Conservation (phyloP, 495 filamentous ascomycete genomes). For the Penicillium goetzii region DNA sequence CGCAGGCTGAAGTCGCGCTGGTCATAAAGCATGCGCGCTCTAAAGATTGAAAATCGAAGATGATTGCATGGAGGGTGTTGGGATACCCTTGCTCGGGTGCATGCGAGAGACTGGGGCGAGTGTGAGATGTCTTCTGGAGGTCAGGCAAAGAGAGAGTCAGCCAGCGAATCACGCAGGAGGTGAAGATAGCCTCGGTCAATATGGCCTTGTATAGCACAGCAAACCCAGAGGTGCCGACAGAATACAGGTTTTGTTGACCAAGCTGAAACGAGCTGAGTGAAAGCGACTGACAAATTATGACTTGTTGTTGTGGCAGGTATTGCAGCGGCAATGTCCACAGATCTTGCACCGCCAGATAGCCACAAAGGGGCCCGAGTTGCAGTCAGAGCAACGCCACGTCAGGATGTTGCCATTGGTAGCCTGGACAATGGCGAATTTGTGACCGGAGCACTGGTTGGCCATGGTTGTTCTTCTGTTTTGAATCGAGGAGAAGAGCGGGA, state of each 20-base stretch:
- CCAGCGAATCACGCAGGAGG: neutral
- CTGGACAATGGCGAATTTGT: constrained; percentile 50
- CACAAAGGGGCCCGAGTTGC: constrained; percentile 53
- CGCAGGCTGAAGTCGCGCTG: neutral
- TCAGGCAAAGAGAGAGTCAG: neutral
- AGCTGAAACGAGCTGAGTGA: neutral
- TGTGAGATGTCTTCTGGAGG: neutral
- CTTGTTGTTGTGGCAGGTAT: constrained; percentile 51
- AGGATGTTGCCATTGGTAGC: constrained; percentile 54
- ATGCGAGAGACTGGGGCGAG: constrained; percentile 11
- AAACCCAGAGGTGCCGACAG: neutral
- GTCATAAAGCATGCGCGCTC: neutral
- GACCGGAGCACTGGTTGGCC: constrained; percentile 54
- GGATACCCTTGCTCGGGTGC: constrained; percentile 17
- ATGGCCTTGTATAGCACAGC: neutral
- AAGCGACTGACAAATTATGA: constrained; percentile 23
- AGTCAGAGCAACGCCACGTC: constrained; percentile 54
- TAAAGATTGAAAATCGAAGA: neutral
- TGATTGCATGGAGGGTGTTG: neutral
- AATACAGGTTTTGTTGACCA: neutral
- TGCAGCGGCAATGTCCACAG: constrained; percentile 52
- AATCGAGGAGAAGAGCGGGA: neutral
- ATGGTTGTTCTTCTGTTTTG: constrained; percentile 27
- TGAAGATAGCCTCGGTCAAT: neutral
- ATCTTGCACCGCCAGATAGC: constrained; percentile 57